Base-by-base conservation (phyloP, 495 filamentous ascomycete species). In the Podospora sp. region DNA sequence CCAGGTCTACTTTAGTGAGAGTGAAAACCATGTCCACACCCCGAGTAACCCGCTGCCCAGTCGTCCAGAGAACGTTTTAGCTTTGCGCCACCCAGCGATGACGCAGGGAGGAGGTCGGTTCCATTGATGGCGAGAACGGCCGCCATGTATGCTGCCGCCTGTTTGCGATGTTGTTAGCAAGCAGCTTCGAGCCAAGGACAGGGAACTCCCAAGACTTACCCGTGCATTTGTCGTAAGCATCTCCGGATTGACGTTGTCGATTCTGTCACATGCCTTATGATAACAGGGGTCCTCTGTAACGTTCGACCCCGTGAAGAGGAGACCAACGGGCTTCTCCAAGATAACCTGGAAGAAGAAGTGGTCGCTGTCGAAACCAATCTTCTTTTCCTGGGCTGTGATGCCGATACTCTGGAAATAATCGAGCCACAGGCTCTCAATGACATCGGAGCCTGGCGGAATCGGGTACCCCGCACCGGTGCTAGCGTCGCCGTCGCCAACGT, bases 321-420 rank as follows among this genome's bases (percentile, higher is more conserved):
- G 73, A 2, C 82, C 81, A 21, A 80, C 88, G 53, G 69, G 79
- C 68, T 70, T 81, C 71, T 69, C 86, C 8, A 86, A 84, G 6
- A 72, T 53, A n/a, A 74, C 65, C 70, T 81, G 72, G 63, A 83
- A 83, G 60, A 71, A 70, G 6, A 73, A 78, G 65, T 83, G 82
- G 53, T 83, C 81, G 29, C 76, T 80, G 2, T 76, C 75, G 6
- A 78, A 78, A 1, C 75, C 77, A 22, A 83, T 75, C 40, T 65
- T 68, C 3, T 75, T 77, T 0, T 76, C 72, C 2, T 72, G 76
- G 6, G 79, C 76, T 1, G 56, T 65, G 12, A 75, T 55, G 8
- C 77, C 78, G 65, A 73, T 71, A 9, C 67, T 61, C 9, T 69
- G 63, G 24, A 80, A 76, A 20, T 78, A 57, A 11, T 81, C 74